These are phyloP conservation scores for Fragilaria radians DNA, from an alignment of 108 stramenopile species.

Conservation along the genomic window DNA sequence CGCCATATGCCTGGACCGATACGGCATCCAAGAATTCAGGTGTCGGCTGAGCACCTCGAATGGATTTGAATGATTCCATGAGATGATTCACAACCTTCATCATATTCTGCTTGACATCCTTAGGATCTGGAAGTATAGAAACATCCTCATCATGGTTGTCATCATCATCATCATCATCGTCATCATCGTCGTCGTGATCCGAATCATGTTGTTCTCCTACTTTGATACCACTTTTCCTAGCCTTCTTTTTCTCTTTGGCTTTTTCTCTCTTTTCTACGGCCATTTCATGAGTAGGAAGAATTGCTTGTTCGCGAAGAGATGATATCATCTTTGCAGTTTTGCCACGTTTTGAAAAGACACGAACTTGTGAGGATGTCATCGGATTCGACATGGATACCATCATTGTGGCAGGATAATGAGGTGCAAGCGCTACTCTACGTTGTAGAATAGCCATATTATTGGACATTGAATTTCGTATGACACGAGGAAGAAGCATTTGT, in stretches of 20 bases:
- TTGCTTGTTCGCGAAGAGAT: constrained; percentile 63
- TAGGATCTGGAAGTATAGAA: constrained; percentile 52
- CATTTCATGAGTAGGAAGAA: constrained; percentile 49
- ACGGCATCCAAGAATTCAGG: constrained; percentile 78
- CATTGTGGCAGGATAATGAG: no score
- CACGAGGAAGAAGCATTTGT: no score
- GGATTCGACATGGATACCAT: no score
- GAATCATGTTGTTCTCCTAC: constrained; percentile 6
- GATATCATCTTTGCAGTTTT: no score
- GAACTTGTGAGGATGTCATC: no score
- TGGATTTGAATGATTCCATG: constrained; percentile 54
- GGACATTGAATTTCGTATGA: no score
- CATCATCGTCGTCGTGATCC: constrained; percentile 19
- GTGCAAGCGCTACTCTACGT: no score
- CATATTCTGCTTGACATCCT: constrained; percentile 45
- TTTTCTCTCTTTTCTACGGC: constrained; percentile 61
- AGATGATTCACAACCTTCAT: constrained; percentile 51
- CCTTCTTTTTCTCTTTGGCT: constrained; percentile 54
- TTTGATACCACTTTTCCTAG: constrained; percentile 15
- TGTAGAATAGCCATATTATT: no score
- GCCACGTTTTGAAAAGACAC: no score
- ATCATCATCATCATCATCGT: constrained; percentile 32
- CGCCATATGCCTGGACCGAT: constrained; percentile 70
- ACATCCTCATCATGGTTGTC: constrained; percentile 32
- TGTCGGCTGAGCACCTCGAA: constrained; percentile 81